A percentile compares a stretch with the other conserved stretches of the same genome.
Evolutionary conservation across 768 basidiomycete species (phyloP).

Genomic region (Lentinula edodes): DNA sequence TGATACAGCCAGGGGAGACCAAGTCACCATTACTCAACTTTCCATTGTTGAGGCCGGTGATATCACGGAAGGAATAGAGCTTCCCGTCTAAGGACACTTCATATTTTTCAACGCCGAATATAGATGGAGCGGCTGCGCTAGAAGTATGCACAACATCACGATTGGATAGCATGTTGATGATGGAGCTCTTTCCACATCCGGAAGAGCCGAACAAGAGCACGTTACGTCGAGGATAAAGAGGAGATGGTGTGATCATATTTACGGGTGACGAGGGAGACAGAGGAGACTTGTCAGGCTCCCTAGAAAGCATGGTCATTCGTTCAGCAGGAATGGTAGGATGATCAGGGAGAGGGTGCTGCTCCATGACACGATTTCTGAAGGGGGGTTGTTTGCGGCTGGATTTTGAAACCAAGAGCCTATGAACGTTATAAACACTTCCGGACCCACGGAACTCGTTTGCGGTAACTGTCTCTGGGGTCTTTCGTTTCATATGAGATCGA

Average conservation of each 20-base stretch:
- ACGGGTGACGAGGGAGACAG: too few relatives aligned
- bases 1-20: not conserved
- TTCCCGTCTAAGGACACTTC: not conserved
- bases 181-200: conserved; percentile 2
- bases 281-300: too few relatives aligned
- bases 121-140: not conserved
- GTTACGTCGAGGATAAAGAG: not conserved
- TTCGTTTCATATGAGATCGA: too few relatives aligned
- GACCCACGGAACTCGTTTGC: too few relatives aligned
- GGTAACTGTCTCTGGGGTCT: too few relatives aligned
- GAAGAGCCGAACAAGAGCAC: not conserved
- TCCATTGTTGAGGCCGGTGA: not conserved
- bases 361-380: too few relatives aligned
- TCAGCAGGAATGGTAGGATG: too few relatives aligned
- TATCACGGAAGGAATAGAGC: not conserved
- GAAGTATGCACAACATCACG: not conserved
- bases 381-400: too few relatives aligned
- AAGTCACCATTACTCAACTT: not conserved
- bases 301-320: too few relatives aligned
- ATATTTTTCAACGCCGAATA: not conserved
- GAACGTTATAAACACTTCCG: too few relatives aligned
- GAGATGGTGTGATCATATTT: not conserved
- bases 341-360: too few relatives aligned
- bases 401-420: too few relatives aligned
- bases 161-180: not conserved